Base-by-base conservation (phyloP, 2,329 filamentous ascomycete species). In the Myriosclerotinia scirpicola region DNA sequence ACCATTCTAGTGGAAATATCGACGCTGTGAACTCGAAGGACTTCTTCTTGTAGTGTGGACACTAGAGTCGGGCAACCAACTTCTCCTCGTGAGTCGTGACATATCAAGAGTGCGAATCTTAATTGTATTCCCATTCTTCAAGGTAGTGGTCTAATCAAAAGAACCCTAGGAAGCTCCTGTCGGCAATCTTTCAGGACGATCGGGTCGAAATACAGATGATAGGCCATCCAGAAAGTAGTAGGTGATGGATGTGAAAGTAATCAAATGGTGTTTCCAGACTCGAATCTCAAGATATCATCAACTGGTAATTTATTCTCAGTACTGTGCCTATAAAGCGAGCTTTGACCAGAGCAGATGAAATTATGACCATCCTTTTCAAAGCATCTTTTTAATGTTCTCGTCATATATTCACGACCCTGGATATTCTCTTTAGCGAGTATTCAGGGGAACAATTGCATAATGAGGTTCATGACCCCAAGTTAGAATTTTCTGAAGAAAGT, bases 21-120 rank as follows among this genome's bases (percentile, higher is more conserved):
- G 40, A 78, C 77, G 34, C 76, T 77, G 53, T 76, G 73, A 56
- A 75, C 73, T 1, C 81, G 78, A 11, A 82, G 74, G 2, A 76
- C 76, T 68, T 82, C 76, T 68, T 82, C 80, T 65, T 81, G 76
- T 44, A 79, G 76, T 5, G 77, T 75, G 11, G 80, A 80, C 2
- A 77, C 67, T 8, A 82, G 68, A 0, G 79, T 74, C 2, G 79
- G 77, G 67, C 79, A 81, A 6, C 65, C 71, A 1, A 44, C 12
- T 60, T 67, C 48, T 22, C 38, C 42, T 50, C 44, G 58, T 34
- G 56, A 30, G 26, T 50, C 44, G 58, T 34, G 56, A 30, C 55
- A 59, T 59, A 26, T 44, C 38, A 3, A 30, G 34, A 17, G 20
- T 59, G 38, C 40, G 55, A 44, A 46, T 15, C 22, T 59, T 59